Conservation (phyloP, 2,329 filamentous ascomycete genomes). For the Pezizomycotina sp. region DNA sequence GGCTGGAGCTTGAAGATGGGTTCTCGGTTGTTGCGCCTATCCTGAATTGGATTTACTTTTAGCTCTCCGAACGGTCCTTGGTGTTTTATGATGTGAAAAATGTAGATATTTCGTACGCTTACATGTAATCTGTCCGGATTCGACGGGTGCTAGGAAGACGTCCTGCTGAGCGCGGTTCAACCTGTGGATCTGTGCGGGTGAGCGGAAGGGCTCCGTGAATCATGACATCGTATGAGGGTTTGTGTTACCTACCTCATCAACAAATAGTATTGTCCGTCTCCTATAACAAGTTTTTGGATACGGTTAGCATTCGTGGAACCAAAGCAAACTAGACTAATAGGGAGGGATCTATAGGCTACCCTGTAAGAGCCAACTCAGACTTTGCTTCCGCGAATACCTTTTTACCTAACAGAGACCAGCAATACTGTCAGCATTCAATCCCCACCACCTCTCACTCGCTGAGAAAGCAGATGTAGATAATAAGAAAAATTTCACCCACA, state of each 20-base stretch:
- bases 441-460: not conserved
- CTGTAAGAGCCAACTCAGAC: constrained; percentile 63
- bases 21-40: too few relatives aligned
- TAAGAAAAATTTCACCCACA: constrained; percentile 31
- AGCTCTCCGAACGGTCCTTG: too few relatives aligned
- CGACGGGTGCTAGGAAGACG: constrained; percentile 81
- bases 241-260: constrained; percentile 81
- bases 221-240: too few relatives aligned
- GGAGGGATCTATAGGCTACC: too few relatives aligned
- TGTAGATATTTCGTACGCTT: too few relatives aligned
- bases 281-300: too few relatives aligned
- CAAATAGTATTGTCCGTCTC: constrained; percentile 87
- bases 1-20: constrained; percentile 77
- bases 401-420: constrained; percentile 37
- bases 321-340: too few relatives aligned
- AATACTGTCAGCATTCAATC: not conserved
- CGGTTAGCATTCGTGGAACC: too few relatives aligned
- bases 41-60: too few relatives aligned
- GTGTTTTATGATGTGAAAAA: too few relatives aligned
- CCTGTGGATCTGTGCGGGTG: constrained; percentile 31
- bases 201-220: constrained; percentile 9
- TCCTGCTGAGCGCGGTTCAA: constrained; percentile 90
- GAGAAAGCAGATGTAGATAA: not conserved
- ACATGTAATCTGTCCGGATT: constrained; percentile 75
- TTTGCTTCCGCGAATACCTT: constrained; percentile 75